These are phyloP conservation scores for Neoscytalidium dimidiatum DNA, from an alignment of 2,329 filamentous ascomycete genomes.

Conservation along the genomic window DNA sequence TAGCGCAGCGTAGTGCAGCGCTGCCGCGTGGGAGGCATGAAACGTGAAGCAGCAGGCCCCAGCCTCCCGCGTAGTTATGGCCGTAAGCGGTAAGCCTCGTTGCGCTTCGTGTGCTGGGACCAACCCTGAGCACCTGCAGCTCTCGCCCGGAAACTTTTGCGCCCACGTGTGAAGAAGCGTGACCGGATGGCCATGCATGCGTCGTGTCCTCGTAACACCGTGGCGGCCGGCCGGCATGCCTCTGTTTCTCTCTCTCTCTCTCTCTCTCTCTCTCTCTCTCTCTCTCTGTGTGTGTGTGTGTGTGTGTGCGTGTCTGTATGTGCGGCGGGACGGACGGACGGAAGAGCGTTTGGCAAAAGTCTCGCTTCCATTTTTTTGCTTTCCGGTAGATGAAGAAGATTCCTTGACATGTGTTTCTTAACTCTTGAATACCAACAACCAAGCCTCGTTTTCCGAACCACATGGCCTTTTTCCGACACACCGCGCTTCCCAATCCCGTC, in stretches of 20 bases:
- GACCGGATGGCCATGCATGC: neutral
- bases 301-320: too few relatives aligned
- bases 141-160: slow-evolving; percentile 11
- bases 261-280: too few relatives aligned
- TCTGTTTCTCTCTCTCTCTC: too few relatives aligned
- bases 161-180: slow-evolving; percentile 6
- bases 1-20: neutral
- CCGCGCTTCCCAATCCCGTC: neutral
- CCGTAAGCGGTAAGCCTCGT: neutral
- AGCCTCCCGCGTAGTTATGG: neutral
- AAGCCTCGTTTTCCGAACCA: neutral
- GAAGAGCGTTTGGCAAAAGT: neutral
- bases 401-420: neutral
- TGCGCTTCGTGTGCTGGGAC: neutral
- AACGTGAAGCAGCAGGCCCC: neutral
- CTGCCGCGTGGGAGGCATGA: slow-evolving; percentile 6
- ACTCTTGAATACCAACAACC: neutral
- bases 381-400: slow-evolving; percentile 14
- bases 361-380: slow-evolving; percentile 7
- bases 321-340: neutral
- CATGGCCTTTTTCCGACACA: neutral
- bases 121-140: neutral
- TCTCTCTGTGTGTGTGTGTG: too few relatives aligned
- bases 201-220: slow-evolving; percentile 6
- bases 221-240: neutral